Conservation (phyloP, 1,139 yeast species). For the Eremothecium coryli region DNA sequence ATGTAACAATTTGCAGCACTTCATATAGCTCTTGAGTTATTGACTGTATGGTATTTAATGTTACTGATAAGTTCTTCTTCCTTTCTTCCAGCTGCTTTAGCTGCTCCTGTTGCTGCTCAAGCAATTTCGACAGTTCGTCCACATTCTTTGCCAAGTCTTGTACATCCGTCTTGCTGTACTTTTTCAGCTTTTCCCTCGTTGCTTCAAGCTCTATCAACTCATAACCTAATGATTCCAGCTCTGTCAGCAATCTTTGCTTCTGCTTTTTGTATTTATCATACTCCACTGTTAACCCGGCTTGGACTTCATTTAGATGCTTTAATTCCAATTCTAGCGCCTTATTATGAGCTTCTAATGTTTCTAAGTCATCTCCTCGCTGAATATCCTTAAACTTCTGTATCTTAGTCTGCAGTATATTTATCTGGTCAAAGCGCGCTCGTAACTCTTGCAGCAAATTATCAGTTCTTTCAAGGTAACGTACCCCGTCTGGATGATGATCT, state of each 20-base stretch:
- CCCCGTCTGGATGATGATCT: constrained; percentile 30
- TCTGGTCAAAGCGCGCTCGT: constrained; percentile 34
- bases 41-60: constrained; percentile 48
- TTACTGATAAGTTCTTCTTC: constrained; percentile 43
- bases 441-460: constrained; percentile 41
- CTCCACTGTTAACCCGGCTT: constrained; percentile 56
- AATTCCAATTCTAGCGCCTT: constrained; percentile 53
- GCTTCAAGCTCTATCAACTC: constrained; percentile 45
- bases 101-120: constrained; percentile 36
- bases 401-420: constrained; percentile 36
- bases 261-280: constrained; percentile 58
- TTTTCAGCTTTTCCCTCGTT: constrained; percentile 50
- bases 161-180: constrained; percentile 56
- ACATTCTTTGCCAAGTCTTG: constrained; percentile 47
- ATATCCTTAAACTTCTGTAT: constrained; percentile 35
- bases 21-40: constrained; percentile 26
- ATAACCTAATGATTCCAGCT: constrained; percentile 32
- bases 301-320: constrained; percentile 51
- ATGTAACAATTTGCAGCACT: constrained; percentile 22
- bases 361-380: constrained; percentile 30
- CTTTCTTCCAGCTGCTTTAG: constrained; percentile 40
- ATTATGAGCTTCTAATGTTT: constrained; percentile 48
- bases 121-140: constrained; percentile 44
- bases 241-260: constrained; percentile 47
- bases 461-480: constrained; percentile 44